Base-by-base conservation (phyloP, 2,329 filamentous ascomycete genomes). In the Colletotrichum sublineola region DNA sequence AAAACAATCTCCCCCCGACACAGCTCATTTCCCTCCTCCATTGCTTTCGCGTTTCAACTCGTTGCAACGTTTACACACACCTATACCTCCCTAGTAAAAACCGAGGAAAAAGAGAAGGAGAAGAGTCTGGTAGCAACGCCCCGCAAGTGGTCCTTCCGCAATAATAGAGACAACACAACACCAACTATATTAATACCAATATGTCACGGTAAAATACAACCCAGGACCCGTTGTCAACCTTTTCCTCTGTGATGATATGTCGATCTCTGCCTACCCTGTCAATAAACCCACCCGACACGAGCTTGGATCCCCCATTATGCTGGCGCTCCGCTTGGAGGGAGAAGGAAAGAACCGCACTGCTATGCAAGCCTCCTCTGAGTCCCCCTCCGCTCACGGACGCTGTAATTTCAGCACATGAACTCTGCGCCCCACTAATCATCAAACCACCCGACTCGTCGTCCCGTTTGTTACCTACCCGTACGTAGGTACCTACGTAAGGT, bases 261-360 rank as follows among this genome's bases (percentile, higher is more conserved):
- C 42, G 53, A 65, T 24, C 50, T 38, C 36, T 44, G 46, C 46
- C 62, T 38, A 20, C n/a, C 44, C 53, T 53, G 33, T 33, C 62
- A 64, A 55, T 53, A 38, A 36, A 40, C 46, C 61, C 67, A 69
- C 61, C 53, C 67, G 52, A 58, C 67, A 69, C 61, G 67, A 69
- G 61, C 61, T 52, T 29, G 46, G 24, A 58, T 66, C 53, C 62
- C 63, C 42, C 24, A 5, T 40, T 58, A 42, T 40, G 60, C 36
- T 24, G 12, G 31, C 20, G 57, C 53, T 44, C 31, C 24, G 40
- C 24, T 29, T 14, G 14, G 5, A 24, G 48, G 9, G 24, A 2
- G 50, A n/a, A 2, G 24, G 48, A 5, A 20, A 1, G 48, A 42
- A 48, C 44, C 20, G 44, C 44, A 9, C 44, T n/a, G 20, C 20